Evolutionary conservation across 176 grass and related monocot species (phyloP).

Genomic region (Pontederia crassipes): DNA sequence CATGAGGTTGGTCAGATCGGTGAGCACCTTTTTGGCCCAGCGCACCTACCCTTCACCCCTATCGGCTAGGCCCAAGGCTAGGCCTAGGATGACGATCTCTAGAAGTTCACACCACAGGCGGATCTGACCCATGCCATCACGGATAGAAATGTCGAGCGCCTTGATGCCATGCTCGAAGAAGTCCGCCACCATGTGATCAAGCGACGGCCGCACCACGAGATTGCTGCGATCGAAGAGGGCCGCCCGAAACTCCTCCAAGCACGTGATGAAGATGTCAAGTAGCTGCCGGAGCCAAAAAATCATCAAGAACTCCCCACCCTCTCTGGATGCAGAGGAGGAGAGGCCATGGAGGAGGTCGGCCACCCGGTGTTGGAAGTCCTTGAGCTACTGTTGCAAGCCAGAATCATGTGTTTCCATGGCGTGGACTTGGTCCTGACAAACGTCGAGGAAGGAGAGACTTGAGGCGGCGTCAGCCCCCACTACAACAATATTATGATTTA

Average conservation of each 20-base stretch:
- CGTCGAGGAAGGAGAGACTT: constrained; percentile 48
- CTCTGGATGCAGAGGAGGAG: neutral
- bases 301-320: constrained; percentile 23
- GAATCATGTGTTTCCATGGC: constrained; percentile 22
- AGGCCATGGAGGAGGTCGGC: constrained; percentile 35
- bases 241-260: constrained; percentile 51
- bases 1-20: constrained; percentile 62
- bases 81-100: neutral
- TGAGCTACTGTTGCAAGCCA: constrained; percentile 28
- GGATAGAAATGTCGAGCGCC: constrained; percentile 66
- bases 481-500: too few relatives aligned
- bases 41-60: constrained; percentile 44
- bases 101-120: constrained; percentile 55
- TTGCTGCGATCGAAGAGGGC: constrained; percentile 26
- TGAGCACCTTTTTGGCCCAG: constrained; percentile 48
- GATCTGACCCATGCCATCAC: constrained; percentile 59
- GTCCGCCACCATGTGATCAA: constrained; percentile 35
- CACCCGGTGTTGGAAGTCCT: constrained; percentile 52
- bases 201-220: constrained; percentile 10
- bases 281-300: constrained; percentile 57
- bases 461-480: constrained; percentile 47
- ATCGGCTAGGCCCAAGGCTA: too few relatives aligned
- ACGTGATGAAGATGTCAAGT: constrained; percentile 51
- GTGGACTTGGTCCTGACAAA: constrained; percentile 40
- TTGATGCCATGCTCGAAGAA: constrained; percentile 65